Evolutionary conservation across 2,329 filamentous ascomycete genomes (phyloP).

Genomic region (Zarea fungicola): DNA sequence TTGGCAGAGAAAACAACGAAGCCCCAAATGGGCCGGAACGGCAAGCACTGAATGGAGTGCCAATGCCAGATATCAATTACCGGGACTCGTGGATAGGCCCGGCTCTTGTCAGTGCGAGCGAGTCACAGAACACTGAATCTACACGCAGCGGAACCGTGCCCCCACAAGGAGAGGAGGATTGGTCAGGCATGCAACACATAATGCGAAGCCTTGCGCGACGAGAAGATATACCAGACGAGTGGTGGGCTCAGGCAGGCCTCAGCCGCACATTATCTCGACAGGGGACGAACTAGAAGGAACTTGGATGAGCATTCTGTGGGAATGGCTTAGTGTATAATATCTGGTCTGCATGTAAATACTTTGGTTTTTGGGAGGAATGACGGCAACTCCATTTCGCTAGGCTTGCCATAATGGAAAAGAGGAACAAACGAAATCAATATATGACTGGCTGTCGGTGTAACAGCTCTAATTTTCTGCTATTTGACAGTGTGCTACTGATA

Average conservation of each 20-base stretch:
- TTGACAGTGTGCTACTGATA: too few relatives aligned
- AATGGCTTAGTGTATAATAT: slow-evolving; percentile 1
- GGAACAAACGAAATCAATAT: neutral
- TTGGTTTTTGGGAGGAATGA: neutral
- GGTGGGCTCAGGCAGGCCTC: slow-evolving; percentile 70
- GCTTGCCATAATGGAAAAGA: neutral
- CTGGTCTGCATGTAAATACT: slow-evolving; percentile 3
- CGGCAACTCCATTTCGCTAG: neutral
- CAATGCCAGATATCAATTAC: neutral
- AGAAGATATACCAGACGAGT: slow-evolving; percentile 75
- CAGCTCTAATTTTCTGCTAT: too few relatives aligned
- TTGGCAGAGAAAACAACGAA: neutral
- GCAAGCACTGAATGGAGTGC: neutral
- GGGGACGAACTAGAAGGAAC: slow-evolving; percentile 15
- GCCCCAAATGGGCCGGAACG: slow-evolving; percentile 2
- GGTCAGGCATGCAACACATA: slow-evolving; percentile 64
- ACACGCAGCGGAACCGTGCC: too few relatives aligned
- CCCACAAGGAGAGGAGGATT: slow-evolving; percentile 33
- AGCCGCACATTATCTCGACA: slow-evolving; percentile 47
- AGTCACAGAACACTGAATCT: slow-evolving; percentile 22
- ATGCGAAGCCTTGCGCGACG: slow-evolving; percentile 64
- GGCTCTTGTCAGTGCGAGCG: slow-evolving; percentile 22
- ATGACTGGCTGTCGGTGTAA: too few relatives aligned
- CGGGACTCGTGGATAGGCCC: slow-evolving; percentile 23
- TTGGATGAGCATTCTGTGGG: neutral